phyloP scores from a whole-genome alignment of 2,329 filamentous ascomycete genomes.

The Nannizziopsis arthrosporioides region DNA sequence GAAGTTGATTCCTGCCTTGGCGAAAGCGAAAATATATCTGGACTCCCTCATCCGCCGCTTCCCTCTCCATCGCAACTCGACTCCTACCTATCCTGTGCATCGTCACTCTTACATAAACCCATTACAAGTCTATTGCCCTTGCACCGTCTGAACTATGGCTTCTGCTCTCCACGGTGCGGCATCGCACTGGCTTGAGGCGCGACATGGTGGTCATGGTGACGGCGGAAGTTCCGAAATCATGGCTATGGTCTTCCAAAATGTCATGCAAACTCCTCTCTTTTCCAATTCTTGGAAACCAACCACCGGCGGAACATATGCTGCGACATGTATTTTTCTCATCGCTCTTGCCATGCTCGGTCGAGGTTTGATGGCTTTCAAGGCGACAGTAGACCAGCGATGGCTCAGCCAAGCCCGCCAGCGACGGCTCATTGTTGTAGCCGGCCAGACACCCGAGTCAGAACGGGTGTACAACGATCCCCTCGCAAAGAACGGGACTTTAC shows the following conservation, averaged over 20 bases:
- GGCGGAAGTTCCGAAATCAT: slow-evolving; percentile 16
- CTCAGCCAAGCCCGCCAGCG: slow-evolving; percentile 59
- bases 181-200: background rate
- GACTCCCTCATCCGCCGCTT: background rate
- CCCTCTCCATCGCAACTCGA: background rate
- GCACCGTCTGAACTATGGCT: too few relatives aligned
- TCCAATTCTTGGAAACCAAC: slow-evolving; percentile 62
- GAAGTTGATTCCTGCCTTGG: background rate
- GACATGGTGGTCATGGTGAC: slow-evolving; percentile 1
- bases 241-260: slow-evolving; percentile 36
- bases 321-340: slow-evolving; percentile 84
- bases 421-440: slow-evolving; percentile 64
- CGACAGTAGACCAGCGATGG: slow-evolving; percentile 51
- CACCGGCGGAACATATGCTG: slow-evolving; percentile 62
- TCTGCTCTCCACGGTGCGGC: too few relatives aligned
- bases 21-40: background rate
- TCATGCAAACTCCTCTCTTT: slow-evolving; percentile 52
- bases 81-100: too few relatives aligned
- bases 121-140: too few relatives aligned
- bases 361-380: slow-evolving; percentile 57
- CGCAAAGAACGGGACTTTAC: slow-evolving; percentile 52
- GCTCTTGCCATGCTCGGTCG: slow-evolving; percentile 60
- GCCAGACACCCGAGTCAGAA: slow-evolving; percentile 48
- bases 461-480: slow-evolving; percentile 45
- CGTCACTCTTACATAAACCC: too few relatives aligned